Percentiles rank a stretch among this genome's conserved stretches.
These are phyloP conservation scores for Yamadazyma sp. DNA, from an alignment of 1,139 yeast genomes.

Conservation along the genomic window DNA sequence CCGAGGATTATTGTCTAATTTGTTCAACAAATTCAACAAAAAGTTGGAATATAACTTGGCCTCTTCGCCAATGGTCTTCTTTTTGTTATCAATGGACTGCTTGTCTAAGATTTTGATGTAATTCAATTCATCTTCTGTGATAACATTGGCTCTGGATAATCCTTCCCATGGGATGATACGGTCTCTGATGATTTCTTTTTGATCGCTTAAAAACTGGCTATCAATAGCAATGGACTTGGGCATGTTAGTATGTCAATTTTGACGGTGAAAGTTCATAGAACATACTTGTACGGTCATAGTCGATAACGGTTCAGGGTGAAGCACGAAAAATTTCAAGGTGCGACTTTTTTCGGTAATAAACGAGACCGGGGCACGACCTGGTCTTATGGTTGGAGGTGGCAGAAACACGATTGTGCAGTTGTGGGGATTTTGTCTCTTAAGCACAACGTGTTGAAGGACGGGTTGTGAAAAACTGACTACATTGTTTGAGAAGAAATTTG, in stretches of 20 bases:
- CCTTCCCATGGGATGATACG: constrained; percentile 95
- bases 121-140: constrained; percentile 65
- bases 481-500: too few relatives aligned
- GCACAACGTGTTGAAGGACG: too few relatives aligned
- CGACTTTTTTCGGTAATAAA: constrained; percentile 2
- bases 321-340: constrained; percentile 1
- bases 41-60: constrained; percentile 57
- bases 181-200: constrained; percentile 71
- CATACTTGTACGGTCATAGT: constrained; percentile 12
- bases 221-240: constrained; percentile 32
- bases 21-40: constrained; percentile 55
- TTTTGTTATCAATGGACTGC: constrained; percentile 39
- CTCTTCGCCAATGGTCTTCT: constrained; percentile 41
- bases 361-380: constrained; percentile 1
- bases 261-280: too few relatives aligned
- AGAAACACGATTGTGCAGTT: neutral
- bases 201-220: constrained; percentile 70
- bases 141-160: constrained; percentile 70
- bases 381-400: neutral
- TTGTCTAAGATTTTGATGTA: constrained; percentile 66
- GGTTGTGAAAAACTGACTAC: too few relatives aligned
- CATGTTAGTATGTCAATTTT: neutral
- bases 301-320: constrained; percentile 7
- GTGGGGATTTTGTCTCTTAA: neutral
- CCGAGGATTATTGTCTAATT: constrained; percentile 42